Conservation (phyloP, 768 basidiomycete genomes). For the Mycena albidolilacea region DNA sequence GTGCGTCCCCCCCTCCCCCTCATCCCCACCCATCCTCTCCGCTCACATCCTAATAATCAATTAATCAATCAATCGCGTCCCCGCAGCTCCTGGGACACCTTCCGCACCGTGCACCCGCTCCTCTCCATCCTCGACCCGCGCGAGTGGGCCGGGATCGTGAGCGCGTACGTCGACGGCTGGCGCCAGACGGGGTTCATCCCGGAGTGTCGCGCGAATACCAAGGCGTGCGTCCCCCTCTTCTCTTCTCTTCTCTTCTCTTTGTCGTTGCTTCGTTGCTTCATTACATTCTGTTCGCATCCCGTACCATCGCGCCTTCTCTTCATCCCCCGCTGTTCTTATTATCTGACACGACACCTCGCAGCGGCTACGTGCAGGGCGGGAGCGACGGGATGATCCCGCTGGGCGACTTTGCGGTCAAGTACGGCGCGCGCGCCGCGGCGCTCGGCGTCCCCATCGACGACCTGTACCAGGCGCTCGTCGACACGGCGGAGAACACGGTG, state of each 20-base stretch:
- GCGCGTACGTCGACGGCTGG: conserved; percentile 67
- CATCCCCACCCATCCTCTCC: neutral
- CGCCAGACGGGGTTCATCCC: conserved; percentile 64
- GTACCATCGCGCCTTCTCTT: too few relatives aligned
- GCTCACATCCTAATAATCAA: neutral
- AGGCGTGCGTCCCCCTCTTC: conserved; percentile 51
- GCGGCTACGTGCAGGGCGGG: conserved; percentile 66
- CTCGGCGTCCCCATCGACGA: conserved; percentile 63
- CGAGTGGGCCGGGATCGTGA: conserved; percentile 65
- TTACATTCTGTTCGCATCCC: too few relatives aligned
- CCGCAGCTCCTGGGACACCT: conserved; percentile 67
- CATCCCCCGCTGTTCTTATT: too few relatives aligned
- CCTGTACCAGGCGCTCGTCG: conserved; percentile 64
- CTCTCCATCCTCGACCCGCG: conserved; percentile 60
- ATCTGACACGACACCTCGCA: conserved; percentile 20
- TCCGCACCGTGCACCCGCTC: conserved; percentile 67
- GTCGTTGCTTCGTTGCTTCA: too few relatives aligned
- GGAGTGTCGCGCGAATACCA: conserved; percentile 66
- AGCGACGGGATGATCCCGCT: conserved; percentile 68
- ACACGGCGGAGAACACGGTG: conserved; percentile 68
- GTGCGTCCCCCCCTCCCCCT: conserved; percentile 43
- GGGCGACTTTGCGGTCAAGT: conserved; percentile 67
- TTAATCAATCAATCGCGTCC: too few relatives aligned
- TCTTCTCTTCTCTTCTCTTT: neutral
- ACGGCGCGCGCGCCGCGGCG: conserved; percentile 51